Conservation (phyloP, 2,329 filamentous ascomycete species). For the Beauveria australis region DNA sequence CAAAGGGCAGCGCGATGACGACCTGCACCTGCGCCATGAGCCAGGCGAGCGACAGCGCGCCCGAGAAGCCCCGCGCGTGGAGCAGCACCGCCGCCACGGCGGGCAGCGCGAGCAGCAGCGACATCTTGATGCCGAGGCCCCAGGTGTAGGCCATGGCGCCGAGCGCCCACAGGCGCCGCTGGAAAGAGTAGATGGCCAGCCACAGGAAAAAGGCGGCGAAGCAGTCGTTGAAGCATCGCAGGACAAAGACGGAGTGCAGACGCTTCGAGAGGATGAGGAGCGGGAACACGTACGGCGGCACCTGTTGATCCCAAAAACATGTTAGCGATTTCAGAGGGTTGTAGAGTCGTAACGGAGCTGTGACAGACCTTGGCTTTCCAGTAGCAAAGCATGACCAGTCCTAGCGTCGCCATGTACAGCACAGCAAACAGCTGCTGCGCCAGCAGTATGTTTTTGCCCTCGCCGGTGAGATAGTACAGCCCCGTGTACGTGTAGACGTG, state of each 20-base stretch:
- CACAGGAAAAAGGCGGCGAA: conserved; percentile 81
- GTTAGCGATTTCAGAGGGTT: background rate
- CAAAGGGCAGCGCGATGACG: conserved; percentile 58
- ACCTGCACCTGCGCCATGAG: conserved; percentile 75
- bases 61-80: conserved; percentile 59
- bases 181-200: conserved; percentile 68
- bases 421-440: conserved; percentile 80
- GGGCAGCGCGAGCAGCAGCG: conserved; percentile 71
- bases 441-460: conserved; percentile 64
- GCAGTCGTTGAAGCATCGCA: conserved; percentile 93
- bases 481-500: conserved; percentile 87
- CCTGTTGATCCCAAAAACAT: conserved; percentile 34
- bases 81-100: conserved; percentile 71
- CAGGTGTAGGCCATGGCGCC: conserved; percentile 67
- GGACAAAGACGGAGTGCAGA: conserved; percentile 84
- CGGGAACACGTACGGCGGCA: conserved; percentile 79
- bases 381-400: conserved; percentile 77
- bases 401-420: conserved; percentile 69
- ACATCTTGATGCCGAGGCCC: conserved; percentile 94
- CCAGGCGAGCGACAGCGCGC: conserved; percentile 58
- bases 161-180: conserved; percentile 64
- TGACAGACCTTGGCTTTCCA: conserved; percentile 55
- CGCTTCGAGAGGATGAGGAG: conserved; percentile 84
- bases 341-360: background rate
- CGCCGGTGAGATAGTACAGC: conserved; percentile 69